Evolutionary conservation across 257 asterid species (phyloP).

Genomic region (Jacaranda copaia): DNA sequence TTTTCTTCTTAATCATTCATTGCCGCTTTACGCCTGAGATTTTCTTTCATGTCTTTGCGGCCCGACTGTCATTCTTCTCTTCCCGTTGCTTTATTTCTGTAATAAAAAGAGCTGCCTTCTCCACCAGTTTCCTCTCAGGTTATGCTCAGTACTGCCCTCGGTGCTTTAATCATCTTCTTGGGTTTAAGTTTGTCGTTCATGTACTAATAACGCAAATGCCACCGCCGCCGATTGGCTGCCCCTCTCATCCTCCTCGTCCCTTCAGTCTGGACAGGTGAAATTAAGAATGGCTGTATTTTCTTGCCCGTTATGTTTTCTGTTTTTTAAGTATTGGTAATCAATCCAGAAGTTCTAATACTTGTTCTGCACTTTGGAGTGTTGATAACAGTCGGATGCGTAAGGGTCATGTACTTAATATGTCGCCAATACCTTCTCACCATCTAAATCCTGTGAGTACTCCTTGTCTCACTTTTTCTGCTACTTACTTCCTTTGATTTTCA

Average conservation of each 20-base stretch:
- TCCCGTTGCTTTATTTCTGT: background rate
- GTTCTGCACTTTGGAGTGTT: slow-evolving; percentile 21
- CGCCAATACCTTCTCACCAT: slow-evolving; percentile 41
- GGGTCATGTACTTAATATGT: slow-evolving; percentile 46
- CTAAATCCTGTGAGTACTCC: slow-evolving; percentile 39
- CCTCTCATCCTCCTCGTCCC: slow-evolving; percentile 37
- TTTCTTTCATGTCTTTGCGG: background rate
- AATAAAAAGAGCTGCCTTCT: no score
- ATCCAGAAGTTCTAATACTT: no score
- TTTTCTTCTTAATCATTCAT: background rate
- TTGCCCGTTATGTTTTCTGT: no score
- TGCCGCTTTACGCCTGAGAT: slow-evolving; percentile 13
- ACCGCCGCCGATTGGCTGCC: slow-evolving; percentile 32
- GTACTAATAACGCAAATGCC: no score
- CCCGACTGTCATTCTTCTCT: background rate
- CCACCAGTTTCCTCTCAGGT: no score
- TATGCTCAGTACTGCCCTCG: slow-evolving; percentile 30
- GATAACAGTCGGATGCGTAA: slow-evolving; percentile 21
- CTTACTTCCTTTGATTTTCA: background rate
- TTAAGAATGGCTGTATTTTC: no score
- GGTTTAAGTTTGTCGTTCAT: background rate
- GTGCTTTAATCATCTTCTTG: slow-evolving; percentile 32
- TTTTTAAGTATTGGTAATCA: no score
- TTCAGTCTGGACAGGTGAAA: background rate
- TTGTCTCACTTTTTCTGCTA: background rate